Base-by-base conservation (phyloP, 768 basidiomycete genomes). In the Pulveroboletus sp. region DNA sequence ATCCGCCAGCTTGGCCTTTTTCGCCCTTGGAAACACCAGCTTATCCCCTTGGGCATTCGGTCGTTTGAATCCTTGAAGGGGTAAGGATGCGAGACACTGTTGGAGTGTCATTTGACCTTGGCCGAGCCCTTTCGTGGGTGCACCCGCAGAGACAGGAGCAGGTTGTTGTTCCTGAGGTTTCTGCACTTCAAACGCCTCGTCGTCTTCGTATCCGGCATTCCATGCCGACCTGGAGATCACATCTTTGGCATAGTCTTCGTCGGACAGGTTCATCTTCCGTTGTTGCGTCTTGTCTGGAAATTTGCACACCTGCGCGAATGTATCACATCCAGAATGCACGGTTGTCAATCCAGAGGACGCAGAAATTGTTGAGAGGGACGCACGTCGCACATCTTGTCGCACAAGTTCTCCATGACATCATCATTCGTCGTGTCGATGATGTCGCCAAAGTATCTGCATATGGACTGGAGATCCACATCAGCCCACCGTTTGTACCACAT, bases 381-480 rank as follows among this genome's bases (percentile, higher is more conserved):
- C 58, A 90, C 90, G 62, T 93, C 90, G 57, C 90, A 93, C 87
- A 90, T 91, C 40, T 74, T 71, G 43, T 84, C 66, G 57, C 90
- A 93, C 55, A 87, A 81, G 5, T 59, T 58, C 46, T 73, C 74
- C 43, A 76, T 63, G 11, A 72, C 49, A 7, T 70, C 72, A 9
- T 69, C 55, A 53, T 85, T 74, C 11, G 59, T 64, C 7, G 68
- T 57, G 52, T 87, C 75, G 32, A 90, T 78, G 1, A 58, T 52
- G 66, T 92, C 90, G 1, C 87, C 90, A 54, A 93, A 92, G 62
- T 88, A 90, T 39, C 79, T 80, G 59, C 90, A 91, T 49, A 92
- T 84, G 2, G 76, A 72, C 86, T 91, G 43, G 39, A 10, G 9
- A 37, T 5, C 14, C 12, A 17, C 3, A 20, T 48, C 29, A 52